Evolutionary conservation across 2,329 filamentous ascomycete species (phyloP), one percentile per base, ranked within the genome.

Genomic region (Fusarium ramigenum): DNA sequence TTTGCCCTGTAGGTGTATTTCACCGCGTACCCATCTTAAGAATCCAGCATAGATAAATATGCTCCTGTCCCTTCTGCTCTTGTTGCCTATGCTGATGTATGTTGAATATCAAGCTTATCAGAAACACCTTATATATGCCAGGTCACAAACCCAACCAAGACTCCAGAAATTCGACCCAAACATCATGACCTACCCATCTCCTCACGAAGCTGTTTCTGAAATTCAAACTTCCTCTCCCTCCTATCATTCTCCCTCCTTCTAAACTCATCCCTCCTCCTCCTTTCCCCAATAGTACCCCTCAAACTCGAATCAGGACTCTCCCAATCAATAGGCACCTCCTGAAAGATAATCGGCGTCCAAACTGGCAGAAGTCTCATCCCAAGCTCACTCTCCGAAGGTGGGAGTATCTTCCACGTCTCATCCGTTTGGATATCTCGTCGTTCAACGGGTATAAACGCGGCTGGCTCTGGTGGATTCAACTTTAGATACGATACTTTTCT

Each of bases 31-130:
- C 6, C 4, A 5, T 18, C 15, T 9, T 21, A 23, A 14, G 2
- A 32, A 32, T 32, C 16, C 9, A 5, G 21, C 15, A 50, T 11
- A 21, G 9, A 39, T 25, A 37, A 32, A 23, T 19, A 43, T 56
- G 11, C 37, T 43, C 10, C n/a, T 5, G 7, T 1, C 2, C 28
- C 25, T 21, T 40, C 4, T 40, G 7, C n/a, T 34, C 19, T 16
- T 40, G 21, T 63, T 40, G 40, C 39, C 19, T 49, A 40, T 34
- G 60, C 36, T 64, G 11, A 50, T 53, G 16, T 63, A 36, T 63
- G 64, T 50, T 69, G 42, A 69, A 63, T 56, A 69, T 54, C 66
- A 69, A 56, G 42, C 34, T 42, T n/a, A n/a, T n/a, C n/a, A n/a
- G n/a, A n/a, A 44, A 56, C 32, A 36, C 49, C 32, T 15, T 40